Evolutionary conservation across 352 stramenopile species (phyloP).

Genomic region (Phytophthora ramorum): DNA sequence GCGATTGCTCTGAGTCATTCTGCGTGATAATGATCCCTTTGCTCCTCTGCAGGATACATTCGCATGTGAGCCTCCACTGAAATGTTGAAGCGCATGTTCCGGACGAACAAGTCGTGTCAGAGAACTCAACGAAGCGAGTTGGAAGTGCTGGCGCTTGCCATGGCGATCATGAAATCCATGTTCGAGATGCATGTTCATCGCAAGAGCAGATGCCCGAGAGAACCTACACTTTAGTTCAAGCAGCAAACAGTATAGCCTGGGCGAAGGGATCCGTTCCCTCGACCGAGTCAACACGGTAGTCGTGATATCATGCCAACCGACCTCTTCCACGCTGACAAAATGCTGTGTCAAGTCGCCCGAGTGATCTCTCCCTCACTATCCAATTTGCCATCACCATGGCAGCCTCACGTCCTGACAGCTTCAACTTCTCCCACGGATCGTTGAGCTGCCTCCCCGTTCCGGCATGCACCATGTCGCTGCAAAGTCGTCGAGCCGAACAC

Average conservation of each 20-base stretch:
- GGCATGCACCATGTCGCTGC: constrained; percentile 33
- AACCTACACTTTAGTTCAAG: neutral
- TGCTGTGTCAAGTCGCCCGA: no score
- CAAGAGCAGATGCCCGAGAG: neutral
- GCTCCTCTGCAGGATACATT: no score
- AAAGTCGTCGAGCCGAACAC: constrained; percentile 30
- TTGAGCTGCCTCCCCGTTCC: constrained; percentile 22
- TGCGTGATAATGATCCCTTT: no score
- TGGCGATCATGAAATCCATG: neutral
- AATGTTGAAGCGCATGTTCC: neutral
- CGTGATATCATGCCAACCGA: neutral
- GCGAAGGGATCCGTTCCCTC: neutral
- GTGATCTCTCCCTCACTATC: constrained; percentile 16
- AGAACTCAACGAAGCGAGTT: neutral
- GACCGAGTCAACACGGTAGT: neutral
- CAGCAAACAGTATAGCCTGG: neutral
- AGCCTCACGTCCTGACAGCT: neutral
- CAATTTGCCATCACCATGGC: constrained; percentile 24
- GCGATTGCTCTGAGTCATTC: no score
- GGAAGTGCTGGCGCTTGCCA: neutral
- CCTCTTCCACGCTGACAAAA: constrained; percentile 16
- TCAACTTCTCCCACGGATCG: constrained; percentile 11
- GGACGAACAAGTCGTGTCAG: neutral
- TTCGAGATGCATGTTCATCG: neutral
- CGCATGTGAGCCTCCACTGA: no score